Base-by-base conservation (phyloP, 1,284 basidiomycete genomes). In the Ceratobasidium sp. region DNA sequence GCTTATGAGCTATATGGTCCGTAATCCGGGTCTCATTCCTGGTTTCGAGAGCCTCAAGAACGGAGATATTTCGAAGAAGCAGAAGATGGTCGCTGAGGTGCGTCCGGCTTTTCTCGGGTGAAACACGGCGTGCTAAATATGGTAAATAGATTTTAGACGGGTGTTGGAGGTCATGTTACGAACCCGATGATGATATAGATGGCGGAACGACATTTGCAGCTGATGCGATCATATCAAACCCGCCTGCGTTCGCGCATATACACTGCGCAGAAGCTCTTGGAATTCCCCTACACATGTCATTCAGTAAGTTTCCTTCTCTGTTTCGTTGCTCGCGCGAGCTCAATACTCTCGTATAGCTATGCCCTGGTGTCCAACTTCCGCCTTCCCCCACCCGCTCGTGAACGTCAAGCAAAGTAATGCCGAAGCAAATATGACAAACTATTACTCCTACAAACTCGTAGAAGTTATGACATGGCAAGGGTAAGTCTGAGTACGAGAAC, bases 241-340 rank as follows among this genome's bases (percentile, higher is more conserved):
- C 90, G 9, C 89, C 89, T 0, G 84, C 87, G 1, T 90, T 90
- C 78, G 89, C 87, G 0, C 89, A 90, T 81, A 81, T 90, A 2
- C 89, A 90, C 77, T 87, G 89, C 60, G 89, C 89, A 0, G 89
- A 91, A 78, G 88, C 88, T 4, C 80, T 90, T 8, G 89, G 89
- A 1, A 84, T 91, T 53, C 89, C 89, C 0, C 80, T 90, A 14
- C 82, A 87, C 44, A 80, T 90, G 78, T 87, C 85, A 44, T 89
- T 89, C 79, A 90, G 89, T 89, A 75, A 77, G 87, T 82, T 72
- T 65, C 59, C 22, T 15, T n/a, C 63, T 33, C 27, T 33, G 22
- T 22, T 27, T 56, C n/a, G 0, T 27, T 27, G 11, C 19, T 45
- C 15, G 15, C n/a, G 45, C 15, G n/a, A 11, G 9, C 51, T 22